phyloP scores from a whole-genome alignment of 78 protist genomes.

The Pigoraptor vietnamica region DNA sequence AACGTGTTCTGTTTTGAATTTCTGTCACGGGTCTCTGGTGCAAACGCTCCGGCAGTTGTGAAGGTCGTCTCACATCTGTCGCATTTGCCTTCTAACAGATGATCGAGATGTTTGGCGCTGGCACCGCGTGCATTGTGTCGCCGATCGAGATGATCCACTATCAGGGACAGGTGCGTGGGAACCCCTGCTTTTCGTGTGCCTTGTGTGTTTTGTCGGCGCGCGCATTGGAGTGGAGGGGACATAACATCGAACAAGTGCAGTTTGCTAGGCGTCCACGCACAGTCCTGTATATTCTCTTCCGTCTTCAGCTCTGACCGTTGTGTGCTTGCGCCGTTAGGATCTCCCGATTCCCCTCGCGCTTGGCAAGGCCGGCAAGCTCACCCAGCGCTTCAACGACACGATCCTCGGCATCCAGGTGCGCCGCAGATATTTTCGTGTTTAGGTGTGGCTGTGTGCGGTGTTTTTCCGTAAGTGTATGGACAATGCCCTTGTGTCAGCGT shows the following conservation, averaged over 20 bases:
- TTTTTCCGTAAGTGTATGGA: not conserved
- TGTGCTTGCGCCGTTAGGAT: not conserved
- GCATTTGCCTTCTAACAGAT: too few species aligned
- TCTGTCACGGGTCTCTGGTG: too few species aligned
- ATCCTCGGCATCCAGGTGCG: conserved; percentile 57
- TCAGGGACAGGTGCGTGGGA: conserved; percentile 58
- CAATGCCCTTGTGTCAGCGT: not conserved
- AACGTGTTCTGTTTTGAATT: not conserved
- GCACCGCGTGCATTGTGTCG: conserved; percentile 95
- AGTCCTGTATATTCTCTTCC: not conserved
- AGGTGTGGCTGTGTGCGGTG: not conserved
- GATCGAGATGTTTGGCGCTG: conserved; percentile 92
- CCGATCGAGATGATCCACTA: conserved; percentile 77
- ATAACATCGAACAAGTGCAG: too few species aligned
- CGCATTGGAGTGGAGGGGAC: too few species aligned
- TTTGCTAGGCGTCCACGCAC: not conserved
- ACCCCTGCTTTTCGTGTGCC: too few species aligned
- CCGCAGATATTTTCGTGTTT: not conserved
- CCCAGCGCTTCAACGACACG: conserved; percentile 38
- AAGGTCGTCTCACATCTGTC: too few species aligned
- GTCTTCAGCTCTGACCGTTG: not conserved
- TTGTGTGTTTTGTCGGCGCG: too few species aligned
- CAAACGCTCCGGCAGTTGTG: too few species aligned
- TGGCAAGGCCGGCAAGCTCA: conserved; percentile 48
- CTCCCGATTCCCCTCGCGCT: conserved; percentile 41